These are phyloP conservation scores for Penicillium diatomitis DNA, from an alignment of 495 filamentous ascomycete genomes.

Conservation along the genomic window DNA sequence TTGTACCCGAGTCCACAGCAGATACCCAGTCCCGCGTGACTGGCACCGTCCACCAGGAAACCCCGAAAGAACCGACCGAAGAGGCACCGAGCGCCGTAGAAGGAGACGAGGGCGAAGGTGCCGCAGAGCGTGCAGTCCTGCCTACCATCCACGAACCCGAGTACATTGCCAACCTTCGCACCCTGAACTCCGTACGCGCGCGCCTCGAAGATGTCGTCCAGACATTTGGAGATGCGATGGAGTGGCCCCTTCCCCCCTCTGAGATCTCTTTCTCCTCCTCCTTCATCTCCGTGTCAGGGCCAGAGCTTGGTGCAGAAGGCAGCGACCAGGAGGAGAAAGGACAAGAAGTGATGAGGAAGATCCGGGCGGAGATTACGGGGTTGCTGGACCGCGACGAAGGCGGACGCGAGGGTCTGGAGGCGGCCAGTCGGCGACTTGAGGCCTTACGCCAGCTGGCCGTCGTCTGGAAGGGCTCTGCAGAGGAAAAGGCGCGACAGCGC, in stretches of 20 bases:
- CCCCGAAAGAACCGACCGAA: slow-evolving; percentile 1
- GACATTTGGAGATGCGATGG: slow-evolving; percentile 87
- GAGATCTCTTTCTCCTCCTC: slow-evolving; percentile 61
- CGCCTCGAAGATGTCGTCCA: slow-evolving; percentile 79
- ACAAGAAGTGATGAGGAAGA: slow-evolving; percentile 56
- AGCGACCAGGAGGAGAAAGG: slow-evolving; percentile 69
- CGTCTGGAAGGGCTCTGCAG: slow-evolving; percentile 91
- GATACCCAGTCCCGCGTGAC: not conserved
- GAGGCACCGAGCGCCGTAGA: slow-evolving; percentile 3
- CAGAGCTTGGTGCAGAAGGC: slow-evolving; percentile 53
- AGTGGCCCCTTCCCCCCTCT: slow-evolving; percentile 81
- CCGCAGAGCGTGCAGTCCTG: not conserved
- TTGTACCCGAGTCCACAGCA: slow-evolving; percentile 47
- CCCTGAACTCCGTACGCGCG: slow-evolving; percentile 68
- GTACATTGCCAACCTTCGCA: slow-evolving; percentile 70
- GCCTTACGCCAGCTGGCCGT: slow-evolving; percentile 58
- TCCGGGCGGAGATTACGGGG: slow-evolving; percentile 62
- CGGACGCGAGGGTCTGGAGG: slow-evolving; percentile 43
- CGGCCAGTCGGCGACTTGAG: slow-evolving; percentile 61
- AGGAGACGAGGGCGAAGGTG: slow-evolving; percentile 2
- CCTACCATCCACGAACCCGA: slow-evolving; percentile 43
- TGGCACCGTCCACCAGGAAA: slow-evolving; percentile 5
- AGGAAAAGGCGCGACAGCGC: slow-evolving; percentile 73
- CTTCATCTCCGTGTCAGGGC: slow-evolving; percentile 73
- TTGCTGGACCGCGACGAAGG: slow-evolving; percentile 47